Evolutionary conservation across 2,329 filamentous ascomycete genomes (phyloP).

Genomic region (Aspergillus pseudoviridinutans): DNA sequence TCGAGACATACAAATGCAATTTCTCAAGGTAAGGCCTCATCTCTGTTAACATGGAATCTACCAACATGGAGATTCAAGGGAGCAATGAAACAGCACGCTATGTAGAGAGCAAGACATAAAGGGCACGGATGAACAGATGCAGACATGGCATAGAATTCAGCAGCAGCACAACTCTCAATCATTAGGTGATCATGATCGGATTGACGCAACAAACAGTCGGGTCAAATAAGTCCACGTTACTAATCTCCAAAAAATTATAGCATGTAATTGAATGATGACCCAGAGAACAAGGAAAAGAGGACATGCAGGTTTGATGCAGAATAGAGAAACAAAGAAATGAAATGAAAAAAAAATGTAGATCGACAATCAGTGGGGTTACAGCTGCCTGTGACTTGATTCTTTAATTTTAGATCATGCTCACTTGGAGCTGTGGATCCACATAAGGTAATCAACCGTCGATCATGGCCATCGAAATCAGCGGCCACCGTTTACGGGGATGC

Average conservation of each 20-base stretch:
- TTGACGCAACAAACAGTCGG: not conserved
- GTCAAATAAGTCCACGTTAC: not conserved
- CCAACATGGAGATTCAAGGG: not conserved
- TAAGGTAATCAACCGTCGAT: not conserved
- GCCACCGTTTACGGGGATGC: slow-evolving; percentile 29
- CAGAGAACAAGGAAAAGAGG: not conserved
- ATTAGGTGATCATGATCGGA: not conserved
- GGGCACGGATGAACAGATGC: not conserved
- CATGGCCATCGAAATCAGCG: slow-evolving; percentile 2
- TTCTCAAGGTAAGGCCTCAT: not conserved
- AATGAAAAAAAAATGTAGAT: not conserved
- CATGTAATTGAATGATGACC: not conserved
- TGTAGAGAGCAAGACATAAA: not conserved
- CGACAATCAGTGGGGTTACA: not conserved
- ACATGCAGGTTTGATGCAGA: not conserved
- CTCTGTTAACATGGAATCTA: not conserved
- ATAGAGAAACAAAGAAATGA: not conserved
- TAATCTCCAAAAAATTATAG: not conserved
- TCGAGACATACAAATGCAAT: not conserved
- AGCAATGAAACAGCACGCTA: not conserved
- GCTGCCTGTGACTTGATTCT: not conserved
- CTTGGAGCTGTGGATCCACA: not conserved
- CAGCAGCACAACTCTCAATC: not conserved
- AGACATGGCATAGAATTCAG: not conserved
- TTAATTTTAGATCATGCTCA: too few relatives aligned